Evolutionary conservation across 1,139 yeast genomes (phyloP).

Genomic region (Geotrichum klebahnii): DNA sequence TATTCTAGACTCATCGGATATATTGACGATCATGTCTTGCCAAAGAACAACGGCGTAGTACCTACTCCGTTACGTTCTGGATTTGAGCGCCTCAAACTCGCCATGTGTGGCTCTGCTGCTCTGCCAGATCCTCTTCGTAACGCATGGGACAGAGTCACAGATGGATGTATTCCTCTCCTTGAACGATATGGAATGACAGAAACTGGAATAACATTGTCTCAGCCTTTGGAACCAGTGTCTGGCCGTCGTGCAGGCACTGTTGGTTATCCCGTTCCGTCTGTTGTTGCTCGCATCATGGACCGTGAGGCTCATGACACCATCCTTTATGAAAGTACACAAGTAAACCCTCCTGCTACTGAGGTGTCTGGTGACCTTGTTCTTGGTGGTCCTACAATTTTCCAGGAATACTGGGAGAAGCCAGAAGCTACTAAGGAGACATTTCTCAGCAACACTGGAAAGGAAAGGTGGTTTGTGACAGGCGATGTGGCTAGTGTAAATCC

Average conservation of each 20-base stretch:
- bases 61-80: constrained; percentile 23
- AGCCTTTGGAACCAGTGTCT: constrained; percentile 32
- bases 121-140: constrained; percentile 38
- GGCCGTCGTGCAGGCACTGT: constrained; percentile 37
- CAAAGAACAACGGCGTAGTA: constrained; percentile 19
- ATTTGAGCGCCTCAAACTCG: constrained; percentile 30
- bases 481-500: constrained; percentile 39
- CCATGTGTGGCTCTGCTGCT: constrained; percentile 42
- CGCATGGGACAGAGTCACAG: constrained; percentile 36
- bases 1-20: constrained; percentile 34
- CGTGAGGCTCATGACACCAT: constrained; percentile 28
- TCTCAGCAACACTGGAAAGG: constrained; percentile 23
- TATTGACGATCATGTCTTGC: constrained; percentile 25
- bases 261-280: constrained; percentile 39
- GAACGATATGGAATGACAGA: constrained; percentile 43
- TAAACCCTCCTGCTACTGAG: constrained; percentile 19
- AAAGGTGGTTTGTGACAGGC: constrained; percentile 40
- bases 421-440: constrained; percentile 38
- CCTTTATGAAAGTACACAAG: constrained; percentile 24
- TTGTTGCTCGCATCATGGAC: constrained; percentile 36
- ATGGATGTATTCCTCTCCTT: constrained; percentile 36
- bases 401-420: constrained; percentile 37
- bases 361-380: constrained; percentile 37
- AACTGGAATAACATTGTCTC: constrained; percentile 40
- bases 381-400: constrained; percentile 38